Base-by-base conservation (phyloP, 2,329 filamentous ascomycete genomes). In the Monilinia polystroma region DNA sequence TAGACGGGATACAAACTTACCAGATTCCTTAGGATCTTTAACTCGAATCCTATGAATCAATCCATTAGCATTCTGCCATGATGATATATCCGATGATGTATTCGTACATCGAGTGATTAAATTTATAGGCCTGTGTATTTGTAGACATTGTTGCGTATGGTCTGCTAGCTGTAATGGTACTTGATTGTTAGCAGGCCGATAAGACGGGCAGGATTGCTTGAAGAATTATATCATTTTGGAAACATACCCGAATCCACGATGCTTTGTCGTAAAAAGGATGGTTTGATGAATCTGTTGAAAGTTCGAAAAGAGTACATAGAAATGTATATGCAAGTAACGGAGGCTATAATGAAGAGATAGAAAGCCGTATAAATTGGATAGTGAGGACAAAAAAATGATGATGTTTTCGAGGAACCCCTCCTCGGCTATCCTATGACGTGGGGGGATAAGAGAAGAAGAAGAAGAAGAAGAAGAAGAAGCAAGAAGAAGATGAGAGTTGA, bases 1-100 rank as follows among this genome's bases (percentile, higher is more conserved):
- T 29, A 45, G 49, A n/a, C 14, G 14, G 38, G 16, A 29, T 51
- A 60, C 20, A 57, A 60, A 64, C 70, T 58, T 81, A 90, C 89
- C 80, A 51, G 90, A 92, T 76, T 84, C 86, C 80, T 93, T 89
- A 14, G 94, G 94, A 80, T 99, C 93, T 80, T 98, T 98, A 76
- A 98, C 90, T 78, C 94, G 90, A 77, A 97, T 83, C 92, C 92
- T 95, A 70, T 11, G 6, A 38, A 43, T 64, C 67, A 38, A 43
- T 64, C 67, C n/a, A 68, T 69, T 56, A 70, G 70, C 68, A 47
- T 35, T 10, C 66, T 68, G 67, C 68, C 64, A 69, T 18, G 8
- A 41, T 11, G 32, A 2, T 2, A 26, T 16, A 20, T 51, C 2
- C 47, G 57, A 12, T 41, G 54, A 16, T 32, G 26, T 0, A 23